Evolutionary conservation across 2,329 filamentous ascomycete genomes (phyloP).

Genomic region (Verticillium dahliae): DNA sequence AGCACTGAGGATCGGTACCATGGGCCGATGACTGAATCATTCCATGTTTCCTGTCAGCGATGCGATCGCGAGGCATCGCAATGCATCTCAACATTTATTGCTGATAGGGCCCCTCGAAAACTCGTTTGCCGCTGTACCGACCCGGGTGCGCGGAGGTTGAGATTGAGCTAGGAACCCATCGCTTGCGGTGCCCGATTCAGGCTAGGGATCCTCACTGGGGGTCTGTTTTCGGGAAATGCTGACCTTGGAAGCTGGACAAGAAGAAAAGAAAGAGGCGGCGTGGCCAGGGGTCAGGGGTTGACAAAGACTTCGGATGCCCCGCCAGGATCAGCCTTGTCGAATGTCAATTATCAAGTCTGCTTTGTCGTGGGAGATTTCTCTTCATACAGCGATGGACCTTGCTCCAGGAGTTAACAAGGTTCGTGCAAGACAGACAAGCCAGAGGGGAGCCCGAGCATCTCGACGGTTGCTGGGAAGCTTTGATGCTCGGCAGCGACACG

Average conservation of each 20-base stretch:
- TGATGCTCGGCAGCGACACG: background rate
- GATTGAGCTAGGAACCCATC: constrained; percentile 7
- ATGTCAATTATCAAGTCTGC: constrained; percentile 2
- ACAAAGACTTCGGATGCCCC: constrained; percentile 6
- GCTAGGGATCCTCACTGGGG: constrained; percentile 12
- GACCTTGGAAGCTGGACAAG: constrained; percentile 6
- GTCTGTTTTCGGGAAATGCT: constrained; percentile 6
- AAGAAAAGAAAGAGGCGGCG: background rate
- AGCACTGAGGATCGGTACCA: background rate
- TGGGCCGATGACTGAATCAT: background rate
- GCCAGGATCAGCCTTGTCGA: constrained; percentile 12
- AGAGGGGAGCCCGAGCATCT: background rate
- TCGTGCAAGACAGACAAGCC: background rate
- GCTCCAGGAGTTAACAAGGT: background rate
- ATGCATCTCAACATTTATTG: background rate
- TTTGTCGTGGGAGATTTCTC: constrained; percentile 6
- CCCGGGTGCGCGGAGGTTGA: background rate
- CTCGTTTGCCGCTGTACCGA: background rate
- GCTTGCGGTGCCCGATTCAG: constrained; percentile 5
- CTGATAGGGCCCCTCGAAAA: background rate
- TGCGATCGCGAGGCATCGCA: background rate
- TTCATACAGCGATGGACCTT: constrained; percentile 9
- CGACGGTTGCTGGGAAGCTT: background rate
- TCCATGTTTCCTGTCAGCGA: background rate
- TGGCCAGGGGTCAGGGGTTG: constrained; percentile 9